Evolutionary conservation across 78 protist species (phyloP), one percentile per base, ranked within the genome.

Genomic region (Dictyostelium citrinum): DNA sequence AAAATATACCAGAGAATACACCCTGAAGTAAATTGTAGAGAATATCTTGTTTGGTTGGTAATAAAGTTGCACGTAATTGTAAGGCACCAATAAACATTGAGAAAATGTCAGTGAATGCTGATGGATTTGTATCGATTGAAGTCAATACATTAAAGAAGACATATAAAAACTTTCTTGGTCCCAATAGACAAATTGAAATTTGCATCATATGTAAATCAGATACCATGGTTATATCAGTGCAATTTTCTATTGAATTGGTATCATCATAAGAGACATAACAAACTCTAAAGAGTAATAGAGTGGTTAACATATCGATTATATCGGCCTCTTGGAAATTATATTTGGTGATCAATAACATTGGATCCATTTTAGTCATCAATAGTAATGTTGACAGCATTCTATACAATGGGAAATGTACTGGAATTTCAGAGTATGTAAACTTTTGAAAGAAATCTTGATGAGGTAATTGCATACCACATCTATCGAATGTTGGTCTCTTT

Each of bases 401-500:
- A 67, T 88, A 88, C 58, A 88, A 67, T 45, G 93, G 81, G 29
- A 88, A 88, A 68, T 88, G 93, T 31, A 88, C 81, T 67, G 93
- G 93, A 33, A 88, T 88, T 49, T 88, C 93, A 68, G 75, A 78
- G 41, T 78, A 88, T 9, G 81, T 88, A 14, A 88, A 88, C 39
- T 78, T 88, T 79, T 78, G 84, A 76, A 88, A 88, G 81, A 88
- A 88, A 49, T 88, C 93, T 78, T 39, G 70, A 46, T 88, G 93
- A 46, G 93, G 93, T 49, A 88, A 88, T 46, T 43, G 8, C 2
- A 88, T 55, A 2, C 84, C 84, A 80, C 58, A 39, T 55, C 84
- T 55, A 27, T 33, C 33, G n/a, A 31, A 16, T 10, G 64, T 16
- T 80, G 24, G 37, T 31, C 64, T 16, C 17, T 29, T 45, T 29